Conservation (phyloP, 495 filamentous ascomycete genomes). For the Penicillium lagena region DNA sequence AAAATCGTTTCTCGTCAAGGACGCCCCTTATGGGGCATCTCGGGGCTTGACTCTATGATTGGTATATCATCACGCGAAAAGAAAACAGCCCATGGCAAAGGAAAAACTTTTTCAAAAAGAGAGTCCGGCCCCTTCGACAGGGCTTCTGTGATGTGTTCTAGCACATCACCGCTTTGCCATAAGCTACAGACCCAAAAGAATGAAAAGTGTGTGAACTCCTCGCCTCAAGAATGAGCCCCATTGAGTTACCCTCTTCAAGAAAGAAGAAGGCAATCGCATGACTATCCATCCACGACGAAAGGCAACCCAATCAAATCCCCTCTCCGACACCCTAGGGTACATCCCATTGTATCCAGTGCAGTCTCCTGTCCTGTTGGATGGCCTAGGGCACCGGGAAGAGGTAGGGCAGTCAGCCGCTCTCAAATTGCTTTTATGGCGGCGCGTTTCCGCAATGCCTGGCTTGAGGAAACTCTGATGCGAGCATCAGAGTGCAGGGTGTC, state of each 20-base stretch:
- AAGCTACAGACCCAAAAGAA: slow-evolving; percentile 58
- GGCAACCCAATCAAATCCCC: slow-evolving; percentile 42
- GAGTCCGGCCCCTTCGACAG: slow-evolving; percentile 64
- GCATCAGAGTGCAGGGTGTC: slow-evolving; percentile 60
- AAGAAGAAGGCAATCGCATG: slow-evolving; percentile 87
- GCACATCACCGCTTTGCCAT: slow-evolving; percentile 50
- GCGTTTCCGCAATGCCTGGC: slow-evolving; percentile 82
- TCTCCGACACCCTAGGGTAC: slow-evolving; percentile 32
- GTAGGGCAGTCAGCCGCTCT: slow-evolving; percentile 59
- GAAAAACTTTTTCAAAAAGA: slow-evolving; percentile 4
- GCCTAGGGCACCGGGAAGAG: slow-evolving; percentile 29
- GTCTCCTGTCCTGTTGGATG: slow-evolving; percentile 30
- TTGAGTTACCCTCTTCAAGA: slow-evolving; percentile 74
- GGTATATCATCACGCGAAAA: slow-evolving; percentile 90
- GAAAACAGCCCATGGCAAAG: slow-evolving; percentile 35
- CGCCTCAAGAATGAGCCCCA: slow-evolving; percentile 99
- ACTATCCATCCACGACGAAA: slow-evolving; percentile 94
- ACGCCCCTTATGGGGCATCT: slow-evolving; percentile 53
- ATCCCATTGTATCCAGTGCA: slow-evolving; percentile 38
- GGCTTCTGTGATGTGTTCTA: slow-evolving; percentile 38
- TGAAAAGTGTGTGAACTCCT: slow-evolving; percentile 55
- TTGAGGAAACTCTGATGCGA: slow-evolving; percentile 17
- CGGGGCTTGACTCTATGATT: slow-evolving; percentile 99
- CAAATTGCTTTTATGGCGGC: slow-evolving; percentile 97
- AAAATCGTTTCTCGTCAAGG: slow-evolving; percentile 71